Evolutionary conservation across 345 rosid species (phyloP), one percentile per base, ranked within the genome.

Genomic region (Bruguiera parviflora): DNA sequence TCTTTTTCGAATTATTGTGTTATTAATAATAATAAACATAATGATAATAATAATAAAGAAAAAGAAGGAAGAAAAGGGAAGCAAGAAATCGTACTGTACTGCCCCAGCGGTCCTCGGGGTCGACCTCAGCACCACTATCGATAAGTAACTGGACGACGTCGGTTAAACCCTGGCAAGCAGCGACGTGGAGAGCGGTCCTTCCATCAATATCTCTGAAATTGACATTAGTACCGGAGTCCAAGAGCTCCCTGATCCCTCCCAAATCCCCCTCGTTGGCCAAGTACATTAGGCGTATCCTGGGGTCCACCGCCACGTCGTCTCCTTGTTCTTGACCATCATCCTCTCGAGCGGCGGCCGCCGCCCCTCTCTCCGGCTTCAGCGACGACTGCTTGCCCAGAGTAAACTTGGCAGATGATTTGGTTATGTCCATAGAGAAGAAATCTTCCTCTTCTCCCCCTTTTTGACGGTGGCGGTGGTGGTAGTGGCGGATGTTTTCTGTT

Each of bases 31-130:
- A 43, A 43, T 43, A 13, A 15, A 11, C 13, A 13, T 11, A 43
- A 11, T 8, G 2, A 39, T 35, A 8, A 37, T 7, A 8, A 37
- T 7, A 8, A 39, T 3, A 43, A 43, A 15, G 5, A 51, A 43
- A 63, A 63, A 9, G 28, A 43, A 24, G 31, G 9, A 9, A 3
- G 51, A 6, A 9, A 7, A 20, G 13, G 25, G 28, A 32, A 43
- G 49, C 3, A 13, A 43, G 49, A 13, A 33, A 62, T 21, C 86
- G 85, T 83, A 93, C 98, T 58, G 98, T 91, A 86, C 98, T 93
- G 28, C 96, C 98, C 97, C 98, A 91, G 0, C 98, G 90, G 71
- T 93, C 97, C 58, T 87, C 77, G 71, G 84, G 75, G 64, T 93
- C 88, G 52, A 88, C 77, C 8, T 72, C 69, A 1, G 96, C 94